Conservation (phyloP, 371 early-diverging fungal genomes). For the Aphelidium insulamus region DNA sequence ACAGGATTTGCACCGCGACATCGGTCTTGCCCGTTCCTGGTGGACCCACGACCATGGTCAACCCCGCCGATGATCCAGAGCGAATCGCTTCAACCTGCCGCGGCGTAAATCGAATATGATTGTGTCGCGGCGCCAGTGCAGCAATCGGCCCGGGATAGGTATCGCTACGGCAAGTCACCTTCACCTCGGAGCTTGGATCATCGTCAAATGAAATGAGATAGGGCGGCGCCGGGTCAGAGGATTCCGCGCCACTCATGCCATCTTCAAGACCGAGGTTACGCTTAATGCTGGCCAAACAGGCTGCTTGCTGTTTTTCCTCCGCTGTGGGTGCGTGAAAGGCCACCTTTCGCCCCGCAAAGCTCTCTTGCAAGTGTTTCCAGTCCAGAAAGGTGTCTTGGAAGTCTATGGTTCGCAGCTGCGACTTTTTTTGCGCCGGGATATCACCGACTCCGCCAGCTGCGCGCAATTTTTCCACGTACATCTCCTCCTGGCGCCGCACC, state of each 20-base stretch:
- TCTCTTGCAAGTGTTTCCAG: conserved; percentile 42
- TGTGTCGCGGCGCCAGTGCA: conserved; percentile 16
- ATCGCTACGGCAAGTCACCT: conserved; percentile 16
- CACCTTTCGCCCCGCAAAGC: conserved; percentile 28
- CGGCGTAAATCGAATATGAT: conserved; percentile 62
- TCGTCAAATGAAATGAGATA: too few species aligned
- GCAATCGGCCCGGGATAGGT: neutral
- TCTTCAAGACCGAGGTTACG: too few species aligned
- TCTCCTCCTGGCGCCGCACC: too few species aligned
- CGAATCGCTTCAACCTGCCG: conserved; percentile 67
- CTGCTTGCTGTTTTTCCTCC: too few species aligned
- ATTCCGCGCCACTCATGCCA: neutral
- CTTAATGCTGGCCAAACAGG: too few species aligned
- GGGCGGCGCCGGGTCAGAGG: too few species aligned
- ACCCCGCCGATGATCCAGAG: conserved; percentile 45
- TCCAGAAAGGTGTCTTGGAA: conserved; percentile 73
- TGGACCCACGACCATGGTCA: conserved; percentile 82
- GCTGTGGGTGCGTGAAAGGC: too few species aligned
- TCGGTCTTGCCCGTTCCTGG: conserved; percentile 95
- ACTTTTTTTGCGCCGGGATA: conserved; percentile 8
- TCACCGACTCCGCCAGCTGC: too few species aligned
- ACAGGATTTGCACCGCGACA: conserved; percentile 81
- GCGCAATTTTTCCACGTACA: too few species aligned
- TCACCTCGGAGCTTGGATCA: too few species aligned
- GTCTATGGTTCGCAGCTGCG: conserved; percentile 23